Conservation (phyloP, 2,329 filamentous ascomycete species). For the Hypoxylon sp. region DNA sequence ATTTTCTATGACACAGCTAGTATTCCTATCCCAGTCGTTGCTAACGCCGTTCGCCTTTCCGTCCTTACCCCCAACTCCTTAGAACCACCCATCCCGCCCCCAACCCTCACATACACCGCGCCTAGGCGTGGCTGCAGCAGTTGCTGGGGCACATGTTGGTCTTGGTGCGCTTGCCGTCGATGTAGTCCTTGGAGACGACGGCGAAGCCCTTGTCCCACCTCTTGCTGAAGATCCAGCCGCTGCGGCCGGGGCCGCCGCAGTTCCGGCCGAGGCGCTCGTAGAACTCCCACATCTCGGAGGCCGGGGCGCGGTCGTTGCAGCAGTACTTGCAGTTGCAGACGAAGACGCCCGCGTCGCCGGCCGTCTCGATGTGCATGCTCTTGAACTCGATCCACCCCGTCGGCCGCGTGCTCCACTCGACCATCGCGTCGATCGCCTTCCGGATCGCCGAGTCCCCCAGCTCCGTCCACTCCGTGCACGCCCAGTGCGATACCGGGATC, state of each 20-base stretch:
- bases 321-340: slow-evolving; percentile 24
- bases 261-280: slow-evolving; percentile 1
- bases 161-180: neutral
- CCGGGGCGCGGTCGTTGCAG: neutral
- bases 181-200: neutral
- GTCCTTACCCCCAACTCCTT: too few relatives aligned
- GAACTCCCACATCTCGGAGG: slow-evolving; percentile 18
- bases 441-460: neutral
- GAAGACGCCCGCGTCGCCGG: neutral
- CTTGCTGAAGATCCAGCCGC: slow-evolving; percentile 28
- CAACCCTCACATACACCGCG: neutral
- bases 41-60: too few relatives aligned
- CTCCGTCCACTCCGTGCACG: slow-evolving; percentile 1
- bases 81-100: too few relatives aligned
- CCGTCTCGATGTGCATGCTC: neutral
- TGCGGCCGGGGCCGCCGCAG: slow-evolving; percentile 8
- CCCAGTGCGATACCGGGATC: slow-evolving; percentile 25
- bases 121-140: slow-evolving; percentile 1
- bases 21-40: too few relatives aligned
- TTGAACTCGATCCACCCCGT: neutral
- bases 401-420: slow-evolving; percentile 1
- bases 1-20: too few relatives aligned
- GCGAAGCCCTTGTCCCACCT: slow-evolving; percentile 22
- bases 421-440: neutral
- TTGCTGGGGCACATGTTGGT: slow-evolving; percentile 8